These are phyloP conservation scores for Gossypium herbaceum DNA, from an alignment of 345 rosid genomes.

Conservation along the genomic window DNA sequence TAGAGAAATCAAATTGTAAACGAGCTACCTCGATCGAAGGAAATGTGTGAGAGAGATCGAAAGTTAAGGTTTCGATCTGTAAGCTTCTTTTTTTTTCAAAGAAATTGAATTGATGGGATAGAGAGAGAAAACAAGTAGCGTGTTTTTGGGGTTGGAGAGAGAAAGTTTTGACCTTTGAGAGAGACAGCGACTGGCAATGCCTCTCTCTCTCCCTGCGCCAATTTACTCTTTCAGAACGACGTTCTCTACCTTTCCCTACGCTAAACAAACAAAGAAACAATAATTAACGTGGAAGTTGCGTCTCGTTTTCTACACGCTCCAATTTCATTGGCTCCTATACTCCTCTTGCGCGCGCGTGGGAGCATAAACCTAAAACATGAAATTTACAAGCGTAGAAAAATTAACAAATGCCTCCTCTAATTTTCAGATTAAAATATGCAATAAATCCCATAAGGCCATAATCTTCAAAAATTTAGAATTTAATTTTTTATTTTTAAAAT, in stretches of 20 bases:
- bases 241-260: too few relatives aligned
- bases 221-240: too few relatives aligned
- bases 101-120: constrained; percentile 24
- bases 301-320: constrained; percentile 7
- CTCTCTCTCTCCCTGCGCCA: too few relatives aligned
- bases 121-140: constrained; percentile 12
- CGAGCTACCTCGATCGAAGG: constrained; percentile 12
- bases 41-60: background rate
- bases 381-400: background rate
- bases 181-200: background rate
- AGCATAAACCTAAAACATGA: background rate
- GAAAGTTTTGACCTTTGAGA: constrained; percentile 3
- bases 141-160: constrained; percentile 2
- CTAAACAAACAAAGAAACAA: background rate
- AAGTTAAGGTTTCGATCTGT: constrained; percentile 32
- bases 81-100: constrained; percentile 15
- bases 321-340: background rate
- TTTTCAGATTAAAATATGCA: too few relatives aligned
- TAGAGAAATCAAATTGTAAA: constrained; percentile 2
- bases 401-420: too few relatives aligned
- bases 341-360: background rate
- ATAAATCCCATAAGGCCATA: constrained; percentile 1
- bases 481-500: too few relatives aligned
- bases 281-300: background rate
- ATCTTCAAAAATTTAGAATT: too few relatives aligned